These are phyloP conservation scores for Bacidia gigantensis DNA, from an alignment of 495 filamentous ascomycete genomes.

Conservation along the genomic window DNA sequence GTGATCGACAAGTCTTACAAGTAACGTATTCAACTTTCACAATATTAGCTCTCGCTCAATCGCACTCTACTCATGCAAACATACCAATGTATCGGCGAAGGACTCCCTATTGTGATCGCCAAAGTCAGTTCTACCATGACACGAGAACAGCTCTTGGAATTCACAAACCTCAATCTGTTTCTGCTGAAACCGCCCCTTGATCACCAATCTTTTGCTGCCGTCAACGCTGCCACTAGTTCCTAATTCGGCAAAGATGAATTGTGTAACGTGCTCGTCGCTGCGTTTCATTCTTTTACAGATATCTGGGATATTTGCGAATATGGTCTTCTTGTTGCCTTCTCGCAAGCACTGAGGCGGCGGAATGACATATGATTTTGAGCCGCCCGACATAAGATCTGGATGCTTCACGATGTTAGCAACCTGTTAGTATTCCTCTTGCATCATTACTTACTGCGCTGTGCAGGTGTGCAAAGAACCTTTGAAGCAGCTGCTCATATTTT, in stretches of 20 bases:
- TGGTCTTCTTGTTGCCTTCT: slow-evolving; percentile 99
- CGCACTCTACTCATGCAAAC: slow-evolving; percentile 15
- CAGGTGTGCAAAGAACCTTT: slow-evolving; percentile 83
- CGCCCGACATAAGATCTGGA: slow-evolving; percentile 79
- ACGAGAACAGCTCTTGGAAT: too few relatives aligned
- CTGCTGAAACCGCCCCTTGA: slow-evolving; percentile 98
- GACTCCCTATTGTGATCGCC: too few relatives aligned
- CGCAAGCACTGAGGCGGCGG: slow-evolving; percentile 96
- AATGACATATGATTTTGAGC: slow-evolving; percentile 92
- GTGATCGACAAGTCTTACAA: slow-evolving; percentile 90
- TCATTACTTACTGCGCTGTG: too few relatives aligned
- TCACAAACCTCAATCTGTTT: slow-evolving; percentile 77
- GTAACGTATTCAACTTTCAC: slow-evolving; percentile 84
- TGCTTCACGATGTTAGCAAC: slow-evolving; percentile 59
- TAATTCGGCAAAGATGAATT: slow-evolving; percentile 95
- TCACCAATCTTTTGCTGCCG: slow-evolving; percentile 82
- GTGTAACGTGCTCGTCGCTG: slow-evolving; percentile 89
- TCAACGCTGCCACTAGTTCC: slow-evolving; percentile 92
- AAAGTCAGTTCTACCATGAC: too few relatives aligned
- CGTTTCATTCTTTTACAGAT: slow-evolving; percentile 94
- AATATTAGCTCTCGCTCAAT: slow-evolving; percentile 15
- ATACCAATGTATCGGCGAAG: slow-evolving; percentile 84
- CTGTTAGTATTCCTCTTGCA: too few relatives aligned
- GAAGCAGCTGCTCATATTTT: slow-evolving; percentile 70
- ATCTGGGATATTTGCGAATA: slow-evolving; percentile 93